Evolutionary conservation across 2,329 filamentous ascomycete species (phyloP).

Genomic region (Clarireedia monteithiana): DNA sequence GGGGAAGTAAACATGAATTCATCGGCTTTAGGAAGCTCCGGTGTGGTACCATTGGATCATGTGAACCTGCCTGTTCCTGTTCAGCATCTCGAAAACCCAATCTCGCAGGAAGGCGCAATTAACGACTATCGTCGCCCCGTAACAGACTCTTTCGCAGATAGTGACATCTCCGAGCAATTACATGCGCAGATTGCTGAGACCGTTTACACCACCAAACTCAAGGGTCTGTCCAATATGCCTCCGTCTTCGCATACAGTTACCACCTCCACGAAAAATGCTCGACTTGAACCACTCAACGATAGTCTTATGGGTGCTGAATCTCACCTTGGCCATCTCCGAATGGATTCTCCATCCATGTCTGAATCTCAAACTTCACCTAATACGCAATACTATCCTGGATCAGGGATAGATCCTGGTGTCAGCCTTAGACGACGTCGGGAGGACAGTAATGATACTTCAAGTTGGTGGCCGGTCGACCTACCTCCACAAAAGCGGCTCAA

Average conservation of each 20-base stretch:
- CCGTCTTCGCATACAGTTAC: constrained; percentile 10
- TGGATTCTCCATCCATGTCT: constrained; percentile 25
- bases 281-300: constrained; percentile 2
- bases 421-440: constrained; percentile 28
- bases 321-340: constrained; percentile 26
- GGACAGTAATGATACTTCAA: constrained; percentile 16
- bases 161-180: too few relatives aligned
- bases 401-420: background rate
- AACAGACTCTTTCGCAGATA: too few relatives aligned
- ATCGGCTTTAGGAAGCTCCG: constrained; percentile 26
- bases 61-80: constrained; percentile 23
- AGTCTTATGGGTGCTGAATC: constrained; percentile 29
- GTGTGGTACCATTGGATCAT: constrained; percentile 22
- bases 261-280: constrained; percentile 4
- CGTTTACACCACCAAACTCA: background rate
- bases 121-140: background rate
- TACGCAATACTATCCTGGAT: background rate
- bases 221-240: constrained; percentile 10
- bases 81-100: constrained; percentile 1
- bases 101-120: background rate
- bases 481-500: constrained; percentile 41
- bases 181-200: too few relatives aligned
- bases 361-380: constrained; percentile 13
- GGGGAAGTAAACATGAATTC: constrained; percentile 27
- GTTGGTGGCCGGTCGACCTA: constrained; percentile 22